phyloP scores from a whole-genome alignment of 768 basidiomycete genomes.

The Pleurotus platypus region DNA sequence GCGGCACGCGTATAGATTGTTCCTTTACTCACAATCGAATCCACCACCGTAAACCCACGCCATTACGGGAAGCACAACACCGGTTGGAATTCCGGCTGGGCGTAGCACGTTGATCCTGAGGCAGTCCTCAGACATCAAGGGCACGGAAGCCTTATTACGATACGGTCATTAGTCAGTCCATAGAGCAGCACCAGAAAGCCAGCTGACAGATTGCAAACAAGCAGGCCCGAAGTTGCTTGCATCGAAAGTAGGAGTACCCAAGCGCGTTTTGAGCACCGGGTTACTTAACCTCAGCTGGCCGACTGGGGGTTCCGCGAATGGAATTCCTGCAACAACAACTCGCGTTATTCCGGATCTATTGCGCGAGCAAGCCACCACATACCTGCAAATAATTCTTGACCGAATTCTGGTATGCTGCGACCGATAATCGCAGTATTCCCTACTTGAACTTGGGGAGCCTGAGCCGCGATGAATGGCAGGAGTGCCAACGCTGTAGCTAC shows the following conservation, averaged over 20 bases:
- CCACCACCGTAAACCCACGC: slow-evolving; percentile 30
- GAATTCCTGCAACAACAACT: slow-evolving; percentile 35
- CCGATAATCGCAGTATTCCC: slow-evolving; percentile 37
- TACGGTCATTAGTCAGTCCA: no score
- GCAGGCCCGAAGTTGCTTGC: slow-evolving; percentile 20
- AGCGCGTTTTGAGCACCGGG: slow-evolving; percentile 37
- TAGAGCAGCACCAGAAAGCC: no score
- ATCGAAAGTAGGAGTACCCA: slow-evolving; percentile 18
- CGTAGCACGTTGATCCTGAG: slow-evolving; percentile 40
- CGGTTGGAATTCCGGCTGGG: slow-evolving; percentile 20
- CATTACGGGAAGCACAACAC: slow-evolving; percentile 36
- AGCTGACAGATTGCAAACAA: slow-evolving; percentile 20
- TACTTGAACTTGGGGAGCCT: slow-evolving; percentile 31
- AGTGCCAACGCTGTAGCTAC: slow-evolving; percentile 3
- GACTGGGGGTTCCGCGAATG: slow-evolving; percentile 51
- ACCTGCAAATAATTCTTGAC: slow-evolving; percentile 50
- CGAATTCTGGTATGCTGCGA: slow-evolving; percentile 24
- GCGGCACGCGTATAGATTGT: no score
- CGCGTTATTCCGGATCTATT: neutral
- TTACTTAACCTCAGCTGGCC: slow-evolving; percentile 42
- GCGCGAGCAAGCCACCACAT: neutral
- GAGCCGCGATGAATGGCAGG: slow-evolving; percentile 9
- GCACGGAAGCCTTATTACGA: neutral
- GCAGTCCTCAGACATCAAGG: slow-evolving; percentile 40
- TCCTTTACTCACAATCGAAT: slow-evolving; percentile 4